Conservation (phyloP, 1,284 basidiomycete species). For the Ganoderma resinaceum region DNA sequence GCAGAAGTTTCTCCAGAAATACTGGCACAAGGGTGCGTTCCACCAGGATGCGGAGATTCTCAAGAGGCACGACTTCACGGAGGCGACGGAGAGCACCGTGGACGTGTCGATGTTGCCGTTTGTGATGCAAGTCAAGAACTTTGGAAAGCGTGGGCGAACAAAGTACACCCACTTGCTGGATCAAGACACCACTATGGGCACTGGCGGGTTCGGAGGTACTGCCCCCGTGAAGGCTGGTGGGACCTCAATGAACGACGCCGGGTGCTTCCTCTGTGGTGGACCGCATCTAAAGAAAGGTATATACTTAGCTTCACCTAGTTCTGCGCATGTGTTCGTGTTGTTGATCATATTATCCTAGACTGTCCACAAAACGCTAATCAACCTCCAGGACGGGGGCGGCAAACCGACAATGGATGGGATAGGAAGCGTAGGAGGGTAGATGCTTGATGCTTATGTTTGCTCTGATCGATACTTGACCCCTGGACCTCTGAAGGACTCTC, state of each 20-base stretch:
- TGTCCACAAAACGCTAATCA: conserved; percentile 75
- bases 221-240: conserved; percentile 64
- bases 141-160: conserved; percentile 90
- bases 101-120: conserved; percentile 89
- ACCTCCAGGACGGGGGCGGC: conserved; percentile 51
- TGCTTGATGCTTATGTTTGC: not conserved
- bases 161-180: conserved; percentile 97
- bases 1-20: conserved; percentile 96
- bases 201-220: conserved; percentile 75
- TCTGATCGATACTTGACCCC: not conserved
- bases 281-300: conserved; percentile 90
- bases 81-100: conserved; percentile 85
- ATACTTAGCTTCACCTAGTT: conserved; percentile 18
- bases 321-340: not conserved
- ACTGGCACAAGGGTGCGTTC: conserved; percentile 99
- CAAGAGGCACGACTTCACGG: conserved; percentile 85
- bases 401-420: conserved; percentile 37
- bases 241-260: conserved; percentile 61
- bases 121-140: conserved; percentile 98
- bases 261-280: conserved; percentile 93
- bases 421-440: conserved; percentile 46
- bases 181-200: conserved; percentile 84
- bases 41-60: conserved; percentile 96
- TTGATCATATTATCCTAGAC: conserved; percentile 49
- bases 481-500: not conserved